phyloP scores from a whole-genome alignment of 306 rosid species.

The Rosa chinensis region DNA sequence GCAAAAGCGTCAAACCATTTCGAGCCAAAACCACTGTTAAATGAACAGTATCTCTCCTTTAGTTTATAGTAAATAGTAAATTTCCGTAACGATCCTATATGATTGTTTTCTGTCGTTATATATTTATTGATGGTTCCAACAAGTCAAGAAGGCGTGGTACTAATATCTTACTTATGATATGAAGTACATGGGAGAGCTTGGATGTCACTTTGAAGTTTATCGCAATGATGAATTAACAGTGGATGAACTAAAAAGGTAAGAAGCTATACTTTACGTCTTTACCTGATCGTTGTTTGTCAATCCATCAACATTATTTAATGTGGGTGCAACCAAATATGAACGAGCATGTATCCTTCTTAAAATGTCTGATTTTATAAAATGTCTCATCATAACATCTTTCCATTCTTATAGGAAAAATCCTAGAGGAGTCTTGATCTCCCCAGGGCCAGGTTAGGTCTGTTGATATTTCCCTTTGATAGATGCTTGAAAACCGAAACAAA shows the following conservation, averaged over 20 bases:
- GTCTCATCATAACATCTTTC: neutral
- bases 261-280: neutral
- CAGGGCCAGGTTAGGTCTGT: conserved; percentile 72
- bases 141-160: conserved; percentile 3
- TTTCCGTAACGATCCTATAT: neutral
- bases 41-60: no score
- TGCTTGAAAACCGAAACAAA: conserved; percentile 1
- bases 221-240: conserved; percentile 86
- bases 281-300: neutral
- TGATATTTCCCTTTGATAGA: neutral
- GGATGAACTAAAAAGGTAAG: conserved; percentile 70
- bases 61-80: no score
- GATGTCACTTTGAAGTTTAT: conserved; percentile 78
- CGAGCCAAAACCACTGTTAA: no score
- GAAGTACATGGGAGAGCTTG: conserved; percentile 90
- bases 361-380: neutral
- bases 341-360: conserved; percentile 3
- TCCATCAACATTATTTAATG: neutral
- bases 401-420: conserved; percentile 62
- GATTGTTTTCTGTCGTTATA: neutral
- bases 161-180: conserved; percentile 31
- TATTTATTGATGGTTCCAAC: conserved; percentile 14
- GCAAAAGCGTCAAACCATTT: no score
- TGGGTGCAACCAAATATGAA: conserved; percentile 15
- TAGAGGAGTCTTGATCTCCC: conserved; percentile 89